Evolutionary conservation across 306 rosid species (phyloP), one percentile per base, ranked within the genome.

Genomic region (Gynostemma pentaphyllum): DNA sequence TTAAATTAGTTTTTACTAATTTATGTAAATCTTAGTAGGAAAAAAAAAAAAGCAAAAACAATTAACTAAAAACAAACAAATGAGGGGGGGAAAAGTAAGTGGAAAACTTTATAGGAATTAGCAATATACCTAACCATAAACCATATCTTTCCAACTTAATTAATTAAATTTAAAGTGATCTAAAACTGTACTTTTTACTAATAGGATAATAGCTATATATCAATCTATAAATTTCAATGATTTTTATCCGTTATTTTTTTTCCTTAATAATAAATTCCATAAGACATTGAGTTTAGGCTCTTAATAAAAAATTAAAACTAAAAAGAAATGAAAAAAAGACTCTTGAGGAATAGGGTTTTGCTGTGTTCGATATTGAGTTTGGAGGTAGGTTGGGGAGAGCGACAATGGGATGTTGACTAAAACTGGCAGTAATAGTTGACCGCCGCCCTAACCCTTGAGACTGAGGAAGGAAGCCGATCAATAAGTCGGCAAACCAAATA

Each of bases 381-480:
- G n/a, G n/a, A n/a, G n/a, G n/a, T n/a, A n/a, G n/a, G n/a, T n/a
- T n/a, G n/a, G n/a, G n/a, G 46, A 65, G 69, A 34, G 40, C 11
- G 47, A 13, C n/a, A 26, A 22, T 61, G 66, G 11, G 24, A n/a
- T n/a, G 61, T 49, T 66, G 55, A 39, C 52, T 49, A 13, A 50
- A 48, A 42, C 36, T 19, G 34, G 51, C 66, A 37, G 66, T 32
- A 27, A 37, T 56, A 11, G 70, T 68, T 63, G 70, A 64, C 69
- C 15, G 70, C 69, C 70, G 66, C 54, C 62, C 65, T 23, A 72
- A n/a, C 21, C 55, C 46, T 45, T 63, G 30, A 15, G 22, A 5
- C 7, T 1, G 6, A 51, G 34, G 7, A 13, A 51, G 34, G 7
- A 59, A 37, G 46, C 64, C 36, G 16, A 24, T n/a, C n/a, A n/a